Base-by-base conservation (phyloP, 805 yeast species). In the Lipomyces starkeyi region DNA sequence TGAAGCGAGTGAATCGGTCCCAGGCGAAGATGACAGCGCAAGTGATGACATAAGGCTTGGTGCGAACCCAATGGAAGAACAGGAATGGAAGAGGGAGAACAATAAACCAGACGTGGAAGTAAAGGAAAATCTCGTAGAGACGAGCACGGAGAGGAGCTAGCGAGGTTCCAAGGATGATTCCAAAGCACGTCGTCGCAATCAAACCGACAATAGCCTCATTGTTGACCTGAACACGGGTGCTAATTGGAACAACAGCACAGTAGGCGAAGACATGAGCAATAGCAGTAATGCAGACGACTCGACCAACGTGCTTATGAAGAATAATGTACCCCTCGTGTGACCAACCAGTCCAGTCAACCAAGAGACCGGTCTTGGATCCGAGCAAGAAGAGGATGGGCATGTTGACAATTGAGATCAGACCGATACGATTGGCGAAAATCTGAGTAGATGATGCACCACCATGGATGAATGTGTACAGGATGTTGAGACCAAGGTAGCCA, bases 331-430 rank as follows among this genome's bases (percentile, higher is more conserved):
- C 69, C 63, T 69, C 72, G 32, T 69, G 71, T 59, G 72, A 69
- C 72, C 72, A 69, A 59, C 72, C 72, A 43, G 71, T 64, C 69
- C 68, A 64, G 52, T 69, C 71, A 57, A 65, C 72, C 27, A 69
- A 63, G 9, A 69, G 65, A 61, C 71, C 72, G 29, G 71, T 69
- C 69, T 69, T 69, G 40, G 72, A 68, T 43, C 72, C 72, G 59
- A 69, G 72, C n/a, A 68, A 52, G 71, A 68, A 69, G 37, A 69
- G 72, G 54, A 69, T 64, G 35, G 72, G 72, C 69, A 69, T 68
- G 72, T 69, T 69, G 65, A 67, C 71, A 66, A 69, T 68, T 9
- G 72, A 69, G 54, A 69, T 58, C 34, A 69, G 69, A 59, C 72
- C 72, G 34, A 61, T 62, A 37, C 72, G 71, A 69, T 68, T 67